Evolutionary conservation across 257 asterid genomes (phyloP).

Genomic region (Nicotiana obtusifolia): DNA sequence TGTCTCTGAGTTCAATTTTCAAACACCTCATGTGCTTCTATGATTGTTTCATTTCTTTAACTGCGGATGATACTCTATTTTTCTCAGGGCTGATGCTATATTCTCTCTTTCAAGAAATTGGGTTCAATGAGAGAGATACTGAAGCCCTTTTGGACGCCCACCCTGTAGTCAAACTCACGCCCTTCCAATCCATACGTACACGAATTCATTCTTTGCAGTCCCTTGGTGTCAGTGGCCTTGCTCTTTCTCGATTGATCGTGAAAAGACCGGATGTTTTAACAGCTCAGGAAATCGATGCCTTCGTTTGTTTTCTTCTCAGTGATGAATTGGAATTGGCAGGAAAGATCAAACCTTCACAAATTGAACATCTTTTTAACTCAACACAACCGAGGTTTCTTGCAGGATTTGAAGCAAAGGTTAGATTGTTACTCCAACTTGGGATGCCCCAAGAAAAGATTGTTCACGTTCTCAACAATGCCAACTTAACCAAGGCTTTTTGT

Average conservation of each 20-base stretch:
- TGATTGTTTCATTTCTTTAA: neutral
- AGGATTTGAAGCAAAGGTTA: slow-evolving; percentile 61
- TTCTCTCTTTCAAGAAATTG: slow-evolving; percentile 55
- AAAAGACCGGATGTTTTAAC: slow-evolving; percentile 60
- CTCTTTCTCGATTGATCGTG: slow-evolving; percentile 44
- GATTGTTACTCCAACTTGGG: slow-evolving; percentile 48
- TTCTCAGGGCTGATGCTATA: slow-evolving; percentile 43
- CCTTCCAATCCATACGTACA: slow-evolving; percentile 42
- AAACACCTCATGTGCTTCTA: neutral
- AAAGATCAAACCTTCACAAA: slow-evolving; percentile 43
- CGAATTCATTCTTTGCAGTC: slow-evolving; percentile 46
- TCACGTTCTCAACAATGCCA: slow-evolving; percentile 61
- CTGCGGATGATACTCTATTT: neutral
- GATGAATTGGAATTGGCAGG: slow-evolving; percentile 44
- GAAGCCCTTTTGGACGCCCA: slow-evolving; percentile 44
- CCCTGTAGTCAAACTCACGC: slow-evolving; percentile 30
- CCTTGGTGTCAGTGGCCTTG: slow-evolving; percentile 42
- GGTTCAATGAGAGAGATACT: slow-evolving; percentile 52
- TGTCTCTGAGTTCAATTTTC: slow-evolving; percentile 1
- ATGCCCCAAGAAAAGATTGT: slow-evolving; percentile 52
- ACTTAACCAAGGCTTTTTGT: slow-evolving; percentile 59
- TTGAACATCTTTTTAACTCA: slow-evolving; percentile 49
- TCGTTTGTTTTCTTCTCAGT: slow-evolving; percentile 28
- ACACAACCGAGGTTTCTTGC: slow-evolving; percentile 40
- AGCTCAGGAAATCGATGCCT: slow-evolving; percentile 39